Conservation (phyloP, 805 yeast species). For the Metahyphopichia silvanorum region DNA sequence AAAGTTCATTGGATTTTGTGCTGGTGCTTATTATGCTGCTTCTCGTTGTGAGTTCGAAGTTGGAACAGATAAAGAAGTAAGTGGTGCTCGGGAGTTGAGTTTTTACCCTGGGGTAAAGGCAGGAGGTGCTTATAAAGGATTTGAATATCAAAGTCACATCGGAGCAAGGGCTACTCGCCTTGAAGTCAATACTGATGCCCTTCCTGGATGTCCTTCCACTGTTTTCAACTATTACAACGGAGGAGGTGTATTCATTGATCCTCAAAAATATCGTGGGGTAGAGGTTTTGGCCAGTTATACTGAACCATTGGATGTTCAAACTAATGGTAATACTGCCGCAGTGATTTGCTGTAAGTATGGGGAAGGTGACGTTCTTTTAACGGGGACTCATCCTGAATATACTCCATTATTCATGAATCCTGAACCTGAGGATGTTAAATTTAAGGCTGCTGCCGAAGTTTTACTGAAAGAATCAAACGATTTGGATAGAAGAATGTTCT, state of each 20-base stretch:
- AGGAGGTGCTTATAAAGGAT: slow-evolving; percentile 82
- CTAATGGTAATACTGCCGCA: slow-evolving; percentile 55
- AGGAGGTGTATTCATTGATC: slow-evolving; percentile 82
- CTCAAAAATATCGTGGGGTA: slow-evolving; percentile 55
- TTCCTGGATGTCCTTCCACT: slow-evolving; percentile 20
- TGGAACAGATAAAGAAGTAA: slow-evolving; percentile 75
- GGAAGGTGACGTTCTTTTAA: slow-evolving; percentile 68
- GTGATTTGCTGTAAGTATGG: slow-evolving; percentile 67
- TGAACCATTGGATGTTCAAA: slow-evolving; percentile 52
- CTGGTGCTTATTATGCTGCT: slow-evolving; percentile 90
- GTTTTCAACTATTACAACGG: slow-evolving; percentile 72
- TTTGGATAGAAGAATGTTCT: slow-evolving; percentile 49
- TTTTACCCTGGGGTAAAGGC: slow-evolving; percentile 81
- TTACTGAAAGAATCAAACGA: slow-evolving; percentile 38
- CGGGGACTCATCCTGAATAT: slow-evolving; percentile 92
- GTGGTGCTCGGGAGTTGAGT: slow-evolving; percentile 78
- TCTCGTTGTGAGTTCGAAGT: slow-evolving; percentile 78
- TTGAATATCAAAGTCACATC: slow-evolving; percentile 67
- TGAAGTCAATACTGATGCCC: slow-evolving; percentile 30
- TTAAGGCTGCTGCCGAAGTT: slow-evolving; percentile 22
- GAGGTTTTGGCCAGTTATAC: slow-evolving; percentile 71
- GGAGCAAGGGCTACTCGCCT: slow-evolving; percentile 68
- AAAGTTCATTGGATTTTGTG: slow-evolving; percentile 80
- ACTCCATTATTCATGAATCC: slow-evolving; percentile 49
- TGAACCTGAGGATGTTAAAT: slow-evolving; percentile 21